Conservation (phyloP, 495 filamentous ascomycete genomes). For the Talaromyces thailandensis region DNA sequence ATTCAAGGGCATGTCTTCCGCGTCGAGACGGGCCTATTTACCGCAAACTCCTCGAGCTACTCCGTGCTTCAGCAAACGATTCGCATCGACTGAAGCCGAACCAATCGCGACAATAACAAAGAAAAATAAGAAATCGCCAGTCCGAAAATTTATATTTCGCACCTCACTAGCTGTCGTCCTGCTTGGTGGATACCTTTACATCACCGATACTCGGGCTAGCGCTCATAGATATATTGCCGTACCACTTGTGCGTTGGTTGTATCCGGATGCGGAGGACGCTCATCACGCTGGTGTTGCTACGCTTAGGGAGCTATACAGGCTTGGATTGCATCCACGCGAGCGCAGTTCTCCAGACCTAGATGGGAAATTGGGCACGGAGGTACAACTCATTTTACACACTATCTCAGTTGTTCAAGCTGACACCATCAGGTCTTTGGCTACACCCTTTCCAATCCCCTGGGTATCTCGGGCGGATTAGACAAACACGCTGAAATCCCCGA, state of each 20-base stretch:
- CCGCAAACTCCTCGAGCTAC: not conserved
- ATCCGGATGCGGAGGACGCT: slow-evolving; percentile 82
- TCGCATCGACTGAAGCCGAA: not conserved
- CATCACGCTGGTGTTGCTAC: slow-evolving; percentile 66
- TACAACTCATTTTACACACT: slow-evolving; percentile 5
- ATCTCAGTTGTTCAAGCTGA: not conserved
- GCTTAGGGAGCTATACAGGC: slow-evolving; percentile 46
- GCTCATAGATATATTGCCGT: slow-evolving; percentile 75
- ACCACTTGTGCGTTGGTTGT: slow-evolving; percentile 60
- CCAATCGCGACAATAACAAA: slow-evolving; percentile 5
- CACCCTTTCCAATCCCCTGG: slow-evolving; percentile 73
- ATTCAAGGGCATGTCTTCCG: not conserved
- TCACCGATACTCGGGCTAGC: slow-evolving; percentile 84
- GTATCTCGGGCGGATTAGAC: slow-evolving; percentile 87
- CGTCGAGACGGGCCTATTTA: not conserved
- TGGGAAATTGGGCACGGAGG: slow-evolving; percentile 44
- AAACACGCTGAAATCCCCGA: slow-evolving; percentile 86
- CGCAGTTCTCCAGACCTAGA: slow-evolving; percentile 45
- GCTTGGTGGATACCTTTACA: slow-evolving; percentile 59
- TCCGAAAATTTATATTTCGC: slow-evolving; percentile 43
- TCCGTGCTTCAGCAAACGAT: not conserved
- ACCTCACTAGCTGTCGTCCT: slow-evolving; percentile 43
- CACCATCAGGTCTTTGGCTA: slow-evolving; percentile 62
- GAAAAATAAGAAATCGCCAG: slow-evolving; percentile 19
- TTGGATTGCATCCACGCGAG: slow-evolving; percentile 64